Evolutionary conservation across 2,329 filamentous ascomycete species (phyloP), one percentile per base, ranked within the genome.

Genomic region (Colletotrichum sp.): DNA sequence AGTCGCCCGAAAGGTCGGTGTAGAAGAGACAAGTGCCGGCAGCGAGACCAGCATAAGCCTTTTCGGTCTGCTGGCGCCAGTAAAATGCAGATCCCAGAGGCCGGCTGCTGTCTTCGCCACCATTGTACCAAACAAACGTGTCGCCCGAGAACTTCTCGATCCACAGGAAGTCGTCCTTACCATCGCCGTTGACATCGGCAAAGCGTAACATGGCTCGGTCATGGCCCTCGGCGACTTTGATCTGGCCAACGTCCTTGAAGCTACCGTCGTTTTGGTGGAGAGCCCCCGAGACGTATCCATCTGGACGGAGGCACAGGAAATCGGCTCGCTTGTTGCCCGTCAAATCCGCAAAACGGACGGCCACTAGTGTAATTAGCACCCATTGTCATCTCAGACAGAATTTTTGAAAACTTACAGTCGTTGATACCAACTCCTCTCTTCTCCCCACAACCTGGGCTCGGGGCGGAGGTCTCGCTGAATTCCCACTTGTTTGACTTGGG

Each of bases 141-240:
- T 83, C 79, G 13, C 84, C 83, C 16, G 77, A 82, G 78, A 82
- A 84, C 77, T 85, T 85, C 69, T 87, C 80, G 18, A 82, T 76
- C 79, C 79, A 83, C 30, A 85, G 71, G 26, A 85, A 75, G 77
- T 87, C 85, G n/a, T 79, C 82, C 9, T 67, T 76, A 6, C 83
- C 83, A 60, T 85, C 83, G 15, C 84, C 84, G 67, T 87, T 83
- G 21, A 86, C 82, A 77, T 87, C 86, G 8, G 82, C 83, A 52
- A 79, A 87, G 8, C 81, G 81, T 8, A 85, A 68, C 74, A 86
- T 84, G 8, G 85, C 84, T 0, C 85, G 82, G 65, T 86, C 85
- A 77, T 52, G 59, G 7, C 81, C 79, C 12, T 79, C 69, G 67
- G 77, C 78, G 75, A 83, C 84, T 32, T 62, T 62, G 72, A 84